Percentiles rank a stretch among this genome's conserved stretches.
Conservation (phyloP, 495 filamentous ascomycete genomes). For the Delitschia confertaspora region DNA sequence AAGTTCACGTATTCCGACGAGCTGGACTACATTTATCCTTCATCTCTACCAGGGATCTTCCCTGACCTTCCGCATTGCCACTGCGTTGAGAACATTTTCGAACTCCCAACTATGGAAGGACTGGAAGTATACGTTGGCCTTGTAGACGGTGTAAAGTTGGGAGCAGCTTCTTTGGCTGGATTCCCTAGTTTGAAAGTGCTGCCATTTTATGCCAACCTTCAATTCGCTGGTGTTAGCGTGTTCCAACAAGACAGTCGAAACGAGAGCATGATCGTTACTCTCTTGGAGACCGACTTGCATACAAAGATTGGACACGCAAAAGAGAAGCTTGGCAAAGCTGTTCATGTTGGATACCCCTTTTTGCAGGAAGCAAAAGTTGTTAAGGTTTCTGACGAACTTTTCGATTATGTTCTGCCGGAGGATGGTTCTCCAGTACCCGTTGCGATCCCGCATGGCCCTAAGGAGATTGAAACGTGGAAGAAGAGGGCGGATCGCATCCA, state of each 20-base stretch:
- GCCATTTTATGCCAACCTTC: constrained; percentile 67
- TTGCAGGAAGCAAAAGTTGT: constrained; percentile 86
- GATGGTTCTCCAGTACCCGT: constrained; percentile 51
- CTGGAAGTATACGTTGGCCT: constrained; percentile 77
- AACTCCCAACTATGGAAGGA: constrained; percentile 85
- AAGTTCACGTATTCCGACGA: constrained; percentile 84
- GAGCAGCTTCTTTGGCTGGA: constrained; percentile 71
- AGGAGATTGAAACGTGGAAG: constrained; percentile 71
- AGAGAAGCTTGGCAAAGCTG: constrained; percentile 68
- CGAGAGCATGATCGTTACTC: constrained; percentile 87
- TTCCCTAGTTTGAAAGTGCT: constrained; percentile 85
- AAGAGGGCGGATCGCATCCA: constrained; percentile 81
- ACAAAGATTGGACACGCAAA: constrained; percentile 65
- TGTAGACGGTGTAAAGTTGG: constrained; percentile 78
- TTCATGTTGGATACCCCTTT: constrained; percentile 93
- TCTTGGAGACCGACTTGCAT: constrained; percentile 62
- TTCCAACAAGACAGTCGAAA: constrained; percentile 96
- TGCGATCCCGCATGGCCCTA: constrained; percentile 59
- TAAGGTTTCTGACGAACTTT: constrained; percentile 86
- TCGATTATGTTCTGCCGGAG: constrained; percentile 68
- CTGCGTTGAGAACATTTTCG: constrained; percentile 92
- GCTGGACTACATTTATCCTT: constrained; percentile 70
- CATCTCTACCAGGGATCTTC: constrained; percentile 82
- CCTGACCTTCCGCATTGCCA: constrained; percentile 78
- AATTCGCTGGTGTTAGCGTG: constrained; percentile 88